Evolutionary conservation across 352 stramenopile species (phyloP), one percentile per base, ranked within the genome.

Genomic region (Globisporangium cylindrosporum): DNA sequence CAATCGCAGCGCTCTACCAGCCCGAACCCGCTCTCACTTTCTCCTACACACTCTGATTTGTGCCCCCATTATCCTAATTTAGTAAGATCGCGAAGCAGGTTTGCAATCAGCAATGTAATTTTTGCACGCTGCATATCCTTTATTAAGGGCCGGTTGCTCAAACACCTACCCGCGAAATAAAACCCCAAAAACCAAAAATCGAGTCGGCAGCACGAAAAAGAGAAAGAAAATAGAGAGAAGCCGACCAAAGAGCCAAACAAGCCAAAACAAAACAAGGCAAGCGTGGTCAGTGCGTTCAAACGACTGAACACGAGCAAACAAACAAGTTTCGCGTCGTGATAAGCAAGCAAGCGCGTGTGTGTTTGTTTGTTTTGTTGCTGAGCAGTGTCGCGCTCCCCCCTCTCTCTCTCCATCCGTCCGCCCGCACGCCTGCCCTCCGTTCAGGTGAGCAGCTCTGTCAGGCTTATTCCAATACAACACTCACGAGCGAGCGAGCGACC

Each of bases 191-290:
- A 48, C 41, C 41, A 48, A 48, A 32, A 32, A 32, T 48, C 41
- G 51, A 58, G 51, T 36, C 51, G 51, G 51, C 34, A 43, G 22
- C n/a, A 29, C 25, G 51, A 58, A 58, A 48, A 48, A 48, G 41
- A 48, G 41, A 48, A 48, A 43, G 36, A 48, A n/a, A 48, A 48
- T 48, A 48, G 41, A 48, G 41, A 48, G 41, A 48, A 48, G 41
- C 14, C 36, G 36, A 43, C 36, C 36, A 48, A 27, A 27, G 1
- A 27, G 22, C 25, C 25, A 27, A 18, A 48, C 41, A 48, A n/a
- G 12, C 41, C 12, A 48, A 48, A 32, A 6, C 27, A 32, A 32
- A 32, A n/a, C 41, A 48, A 48, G 15, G 41, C 41, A 48, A 48
- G 41, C 14, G 41, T 48, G 41, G 10, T n/a, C 41, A 49, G 38